Evolutionary conservation across 1,284 basidiomycete species (phyloP), one percentile per base, ranked within the genome.

Genomic region (Cryptococcus hybrid): DNA sequence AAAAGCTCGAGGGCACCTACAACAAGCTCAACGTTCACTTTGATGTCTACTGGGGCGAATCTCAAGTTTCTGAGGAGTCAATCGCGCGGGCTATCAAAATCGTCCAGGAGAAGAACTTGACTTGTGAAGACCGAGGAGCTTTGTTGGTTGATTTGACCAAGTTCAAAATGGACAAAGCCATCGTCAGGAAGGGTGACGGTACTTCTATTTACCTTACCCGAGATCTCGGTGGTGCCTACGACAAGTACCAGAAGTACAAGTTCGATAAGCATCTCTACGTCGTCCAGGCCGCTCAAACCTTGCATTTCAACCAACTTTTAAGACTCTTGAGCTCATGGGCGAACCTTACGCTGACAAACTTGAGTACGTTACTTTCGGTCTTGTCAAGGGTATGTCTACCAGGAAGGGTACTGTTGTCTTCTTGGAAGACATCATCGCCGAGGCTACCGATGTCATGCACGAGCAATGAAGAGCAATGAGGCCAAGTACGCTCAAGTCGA

Each of bases 211-310:
- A 99, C 80, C 86, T 99, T 62, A 97, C 94, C n/a, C 90, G 95
- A 61, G 95, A 99, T 79, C 92, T 99, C 62, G 95, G 88, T 47
- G 95, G 88, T 47, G 93, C 94, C 0, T 88, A 89, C 66, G 90
- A 98, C 80, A 89, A 95, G 64, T 92, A 88, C 80, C 87, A 91
- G 66, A 87, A 89, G 74, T 92, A 92, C 83, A 85, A 89, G 59
- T 96, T 97, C 68, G 93, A 99, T 85, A 97, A 97, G 82, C 95
- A 97, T 90, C 89, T 98, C 73, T 95, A 95, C 79, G 92, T 97
- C 71, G 86, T 96, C 48, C 87, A 92, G 0, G 86, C 88, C n/a
- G 93, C 96, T 74, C 96, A 99, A 78, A 89, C 95, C 65, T 83
- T 98, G 24, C 94, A 99, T 75, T 83, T 92, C 47, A 84, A 88